Base-by-base conservation (phyloP, 2,329 filamentous ascomycete species). In the Penicillium brevicompactum region DNA sequence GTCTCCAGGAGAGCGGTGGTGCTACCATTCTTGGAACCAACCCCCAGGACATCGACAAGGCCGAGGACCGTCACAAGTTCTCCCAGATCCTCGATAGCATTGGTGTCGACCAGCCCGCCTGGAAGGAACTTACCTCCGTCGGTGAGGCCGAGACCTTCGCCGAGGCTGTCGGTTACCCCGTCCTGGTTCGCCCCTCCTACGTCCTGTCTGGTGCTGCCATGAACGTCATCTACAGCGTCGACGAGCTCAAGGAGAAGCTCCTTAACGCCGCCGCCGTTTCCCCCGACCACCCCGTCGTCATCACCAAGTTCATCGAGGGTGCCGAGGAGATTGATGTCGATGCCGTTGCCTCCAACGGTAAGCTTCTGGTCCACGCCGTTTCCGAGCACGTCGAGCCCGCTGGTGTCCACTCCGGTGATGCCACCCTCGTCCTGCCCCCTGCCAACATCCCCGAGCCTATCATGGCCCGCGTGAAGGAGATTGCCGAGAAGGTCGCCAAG, bases 1-100 rank as follows among this genome's bases (percentile, higher is more conserved):
- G 91, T 64, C 85, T 99, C 4, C 93, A 97, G 78, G 91, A 97
- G 73, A 87, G 86, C 49, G 94, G 94, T 51, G 88, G 90, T 56
- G 93, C 93, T 55, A 92, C 92, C 58, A 86, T 99, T 51, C 86
- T 99, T 7, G 94, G 94, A 66, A 99, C 94, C 0, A 85, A 97
- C 68, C 94, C 94, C 37, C 83, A 87, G 69, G 91, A 97, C 70
- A 99, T 99, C 64, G 94, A 99, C 83, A 95, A 92, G 80, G 94
- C 94, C 45, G 94, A 99, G 78, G 92, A 99, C 74, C 87, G 94
- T 71, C 92, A 97, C 76, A 97, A 99, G 77, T 99, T 99, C 82
- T 97, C 93, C 21, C 89, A 92, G 69, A 97, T 97, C 61, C 84
- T 99, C 44, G 94, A 99, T 75, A 95, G 90, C 74, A 97, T 97